phyloP scores from a whole-genome alignment of 1,284 basidiomycete species.

The Marasmius fiardii region DNA sequence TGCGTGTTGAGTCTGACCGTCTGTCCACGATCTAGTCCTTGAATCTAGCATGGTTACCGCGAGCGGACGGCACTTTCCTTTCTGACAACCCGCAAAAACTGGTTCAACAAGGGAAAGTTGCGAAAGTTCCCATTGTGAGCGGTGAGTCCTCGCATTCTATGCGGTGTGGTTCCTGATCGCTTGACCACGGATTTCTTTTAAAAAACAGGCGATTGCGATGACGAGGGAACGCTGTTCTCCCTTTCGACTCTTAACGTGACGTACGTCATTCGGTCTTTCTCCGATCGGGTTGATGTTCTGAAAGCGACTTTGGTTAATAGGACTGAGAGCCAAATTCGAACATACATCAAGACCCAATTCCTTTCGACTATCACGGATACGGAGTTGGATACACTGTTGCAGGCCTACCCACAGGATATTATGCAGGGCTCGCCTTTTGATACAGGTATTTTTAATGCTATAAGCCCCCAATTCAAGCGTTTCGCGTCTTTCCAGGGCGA shows the following conservation, averaged over 20 bases:
- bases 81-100: slow-evolving; percentile 37
- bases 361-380: slow-evolving; percentile 25
- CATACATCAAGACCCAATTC: slow-evolving; percentile 32
- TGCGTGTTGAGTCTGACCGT: background rate
- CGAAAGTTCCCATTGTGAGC: slow-evolving; percentile 43
- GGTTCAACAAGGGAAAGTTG: slow-evolving; percentile 37
- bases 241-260: slow-evolving; percentile 40
- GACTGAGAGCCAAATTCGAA: slow-evolving; percentile 31
- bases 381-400: slow-evolving; percentile 29
- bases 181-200: background rate
- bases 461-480: slow-evolving; percentile 52
- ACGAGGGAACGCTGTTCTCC: slow-evolving; percentile 53
- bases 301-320: slow-evolving; percentile 21
- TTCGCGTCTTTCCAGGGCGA: slow-evolving; percentile 52
- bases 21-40: slow-evolving; percentile 27
- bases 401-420: slow-evolving; percentile 40
- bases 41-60: slow-evolving; percentile 42
- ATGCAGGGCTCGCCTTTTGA: slow-evolving; percentile 49
- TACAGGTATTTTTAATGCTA: slow-evolving; percentile 39
- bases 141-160: slow-evolving; percentile 30
- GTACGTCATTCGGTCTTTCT: slow-evolving; percentile 19
- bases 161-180: background rate
- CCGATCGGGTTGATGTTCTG: background rate
- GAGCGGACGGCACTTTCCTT: slow-evolving; percentile 49
- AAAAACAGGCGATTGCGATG: slow-evolving; percentile 39